Base-by-base conservation (phyloP, 2,329 filamentous ascomycete species). In the Ophiostoma ulmi region DNA sequence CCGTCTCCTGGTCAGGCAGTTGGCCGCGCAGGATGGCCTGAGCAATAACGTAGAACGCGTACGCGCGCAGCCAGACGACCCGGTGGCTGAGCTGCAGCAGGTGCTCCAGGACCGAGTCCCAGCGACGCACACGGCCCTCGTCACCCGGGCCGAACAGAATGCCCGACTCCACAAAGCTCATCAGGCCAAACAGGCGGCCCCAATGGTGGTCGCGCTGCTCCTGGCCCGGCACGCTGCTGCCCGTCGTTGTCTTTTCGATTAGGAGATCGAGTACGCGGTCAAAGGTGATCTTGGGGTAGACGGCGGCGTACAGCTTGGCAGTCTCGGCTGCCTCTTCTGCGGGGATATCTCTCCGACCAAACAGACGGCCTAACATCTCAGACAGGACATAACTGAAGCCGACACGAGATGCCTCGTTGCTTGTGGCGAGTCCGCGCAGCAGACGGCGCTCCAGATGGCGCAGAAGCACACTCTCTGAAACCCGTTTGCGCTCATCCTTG, bases 351-450 rank as follows among this genome's bases (percentile, higher is more conserved):
- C 82, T 80, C 17, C 81, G 75, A 1, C 87, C 87, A 76, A 91
- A 91, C 5, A 94, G 80, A 76, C 94, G 88, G 5, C 87, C 84
- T 64, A 97, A 78, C 10, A 96, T 82, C 79, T 97, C 94, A 0
- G 93, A 91, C 74, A 98, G 82, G 0, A 94, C 94, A 70, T 97
- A 85, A 70, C 93, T 97, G 78, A 97, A 97, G 3, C 95, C 95
- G 68, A 95, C 82, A 36, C 95, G 87, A 22, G 94, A 93, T 14
- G 92, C 92, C 81, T 97, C 97, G 71, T 93, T 89, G 70, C 93
- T 90, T 78, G 93, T 97, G 73, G 94, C 93, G 22, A 98, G 87
- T 58, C 95, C 95, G 70, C 92, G 88, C 78, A 97, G 92, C 52
- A 99, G 83, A 36, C 91, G 86, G 77, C 87, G 86, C 73, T 88